Base-by-base conservation (phyloP, 2,329 filamentous ascomycete species). In the Botrytis squamosa region DNA sequence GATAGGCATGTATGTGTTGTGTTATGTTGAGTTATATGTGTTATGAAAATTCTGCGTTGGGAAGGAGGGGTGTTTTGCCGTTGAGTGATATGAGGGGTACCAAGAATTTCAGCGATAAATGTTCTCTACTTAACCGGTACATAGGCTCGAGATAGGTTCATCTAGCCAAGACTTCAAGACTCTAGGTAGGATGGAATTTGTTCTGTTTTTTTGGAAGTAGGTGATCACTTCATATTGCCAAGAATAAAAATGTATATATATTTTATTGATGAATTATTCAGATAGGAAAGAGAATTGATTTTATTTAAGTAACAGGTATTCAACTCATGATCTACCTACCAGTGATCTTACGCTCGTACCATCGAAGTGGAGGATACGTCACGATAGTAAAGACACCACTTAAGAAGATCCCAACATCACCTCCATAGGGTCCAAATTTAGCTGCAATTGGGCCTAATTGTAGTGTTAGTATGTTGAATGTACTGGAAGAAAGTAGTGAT, bases 391-490 rank as follows among this genome's bases (percentile, higher is more conserved):
- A 76, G 33, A 72, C 77, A 6, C 69, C 76, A 60, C 75, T 77
- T 8, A 80, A 44, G 60, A 77, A 80, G 46, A 81, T 77, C 9
- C 80, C 80, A 2, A 81, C 79, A 74, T 81, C 80, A 29, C 79
- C 80, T 63, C 80, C 80, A 55, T 68, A 78, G 1, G 70, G 74
- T 7, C 80, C 78, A 55, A 81, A 80, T 62, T 78, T 78, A 5
- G 57, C 57, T 8, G 80, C 79, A 55, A 81, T 80, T 9, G 79
- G 77, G 33, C 79, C 78, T 79, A 38, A 16, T 25, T 33, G 1
- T 14, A n/a, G 33, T 71, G 25, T 70, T 64, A 63, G 57, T 22
- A 33, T 12, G 9, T 57, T 57, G 22, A 62, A 52, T 9, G 10
- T 20, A 3, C n/a, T 20, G 8, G 3, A 9, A 12, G 25, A 25